phyloP scores from a whole-genome alignment of 2,329 filamentous ascomycete species.

The Exophiala dermatitidis region DNA sequence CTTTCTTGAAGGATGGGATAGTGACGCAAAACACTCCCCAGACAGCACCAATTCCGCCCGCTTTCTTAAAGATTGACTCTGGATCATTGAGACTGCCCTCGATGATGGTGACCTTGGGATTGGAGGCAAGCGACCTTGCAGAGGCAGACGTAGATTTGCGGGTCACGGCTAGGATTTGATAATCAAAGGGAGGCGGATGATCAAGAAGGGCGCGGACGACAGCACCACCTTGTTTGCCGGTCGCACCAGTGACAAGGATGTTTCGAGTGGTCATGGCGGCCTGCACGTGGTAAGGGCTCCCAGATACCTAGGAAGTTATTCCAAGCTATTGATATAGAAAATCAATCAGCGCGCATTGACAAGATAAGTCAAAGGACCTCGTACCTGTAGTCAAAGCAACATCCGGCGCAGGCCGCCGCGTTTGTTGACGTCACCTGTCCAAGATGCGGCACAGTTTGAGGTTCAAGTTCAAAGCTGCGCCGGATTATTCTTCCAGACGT shows the following conservation, averaged over 20 bases:
- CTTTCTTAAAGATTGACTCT: slow-evolving; percentile 44
- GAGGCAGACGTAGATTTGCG: slow-evolving; percentile 43
- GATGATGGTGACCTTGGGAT: slow-evolving; percentile 48
- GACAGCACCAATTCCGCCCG: slow-evolving; percentile 38
- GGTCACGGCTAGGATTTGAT: slow-evolving; percentile 48
- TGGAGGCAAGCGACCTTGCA: slow-evolving; percentile 39
- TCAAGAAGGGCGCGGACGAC: slow-evolving; percentile 32
- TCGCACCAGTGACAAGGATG: slow-evolving; percentile 37
- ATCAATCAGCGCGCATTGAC: background rate
- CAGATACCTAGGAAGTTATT: no score
- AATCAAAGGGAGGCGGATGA: slow-evolving; percentile 29
- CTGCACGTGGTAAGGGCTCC: background rate
- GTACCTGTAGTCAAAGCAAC: background rate
- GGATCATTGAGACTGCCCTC: slow-evolving; percentile 52
- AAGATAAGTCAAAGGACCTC: background rate
- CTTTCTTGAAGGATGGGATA: slow-evolving; percentile 34
- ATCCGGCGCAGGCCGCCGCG: background rate
- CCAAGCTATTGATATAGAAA: background rate
- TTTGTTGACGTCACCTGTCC: background rate
- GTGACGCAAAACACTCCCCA: slow-evolving; percentile 60
- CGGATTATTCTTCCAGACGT: no score
- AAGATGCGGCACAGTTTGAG: background rate
- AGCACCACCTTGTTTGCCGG: slow-evolving; percentile 38
- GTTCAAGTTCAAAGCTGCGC: no score
- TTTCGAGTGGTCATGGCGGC: slow-evolving; percentile 13